Evolutionary conservation across 2,329 filamentous ascomycete species (phyloP), one percentile per base, ranked within the genome.

Genomic region (Phialophora verrucosa): DNA sequence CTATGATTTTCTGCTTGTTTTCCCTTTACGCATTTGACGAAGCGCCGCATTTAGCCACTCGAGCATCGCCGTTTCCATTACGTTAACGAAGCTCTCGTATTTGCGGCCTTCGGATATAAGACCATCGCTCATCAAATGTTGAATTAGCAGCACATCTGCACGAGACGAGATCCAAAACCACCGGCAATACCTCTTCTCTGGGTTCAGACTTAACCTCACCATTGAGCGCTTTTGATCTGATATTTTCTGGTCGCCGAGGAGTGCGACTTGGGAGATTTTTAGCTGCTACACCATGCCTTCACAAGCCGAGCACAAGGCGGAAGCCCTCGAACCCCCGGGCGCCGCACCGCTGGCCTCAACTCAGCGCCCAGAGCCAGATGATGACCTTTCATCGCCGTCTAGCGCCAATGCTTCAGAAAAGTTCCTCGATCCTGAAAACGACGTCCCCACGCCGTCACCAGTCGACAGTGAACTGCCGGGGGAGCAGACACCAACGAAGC

Each of bases 371-470:
- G 17, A 51, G 29, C 27, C n/a, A 29, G 42, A 20, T n/a, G 8
- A 23, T 14, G 25, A 29, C 7, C 44, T 54, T 47, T 51, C 62
- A 23, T 51, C 58, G 35, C 59, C 59, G 4, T 58, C 64, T 29
- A 63, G 62, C 12, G 44, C 42, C 38, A 32, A 38, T 10, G 49
- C 49, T 12, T 65, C 65, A 42, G 65, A 68, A 14, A 62, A 68
- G 20, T 42, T 59, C 2, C 47, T 35, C 47, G 62, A 65, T 25
- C 32, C 62, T 6, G 65, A 59, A 44, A 38, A 57, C 17, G 56
- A 42, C 27, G 27, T 44, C 38, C 14, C 14, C 57, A 12, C 20
- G 11, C 38, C 5, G 11, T 49, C 57, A 35, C 59, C 59, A 4
- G 29, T 8, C 31, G 59, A 61, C 6, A 53, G 38, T 42, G 59